Evolutionary conservation across 2,329 filamentous ascomycete species (phyloP).

Genomic region (Penicillium rolfsii): DNA sequence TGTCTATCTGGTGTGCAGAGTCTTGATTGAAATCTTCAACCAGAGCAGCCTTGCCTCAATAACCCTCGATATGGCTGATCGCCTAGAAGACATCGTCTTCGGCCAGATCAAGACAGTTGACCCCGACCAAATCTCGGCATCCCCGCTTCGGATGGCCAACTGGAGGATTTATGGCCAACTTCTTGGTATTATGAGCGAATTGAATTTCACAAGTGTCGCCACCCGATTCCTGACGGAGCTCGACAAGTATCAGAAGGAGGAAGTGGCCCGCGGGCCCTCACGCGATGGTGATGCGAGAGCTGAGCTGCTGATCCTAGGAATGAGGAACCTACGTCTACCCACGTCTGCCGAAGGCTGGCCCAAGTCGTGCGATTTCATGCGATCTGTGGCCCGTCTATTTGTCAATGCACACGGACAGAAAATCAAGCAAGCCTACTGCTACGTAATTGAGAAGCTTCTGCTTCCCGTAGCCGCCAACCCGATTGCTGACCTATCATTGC

Average conservation of each 20-base stretch:
- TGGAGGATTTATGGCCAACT: constrained; percentile 94
- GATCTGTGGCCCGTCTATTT: constrained; percentile 79
- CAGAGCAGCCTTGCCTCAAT: constrained; percentile 83
- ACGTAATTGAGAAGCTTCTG: constrained; percentile 83
- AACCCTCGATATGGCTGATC: constrained; percentile 88
- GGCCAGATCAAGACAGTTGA: constrained; percentile 90
- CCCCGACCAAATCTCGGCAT: constrained; percentile 70
- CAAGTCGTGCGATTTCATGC: constrained; percentile 86
- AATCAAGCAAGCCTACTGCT: constrained; percentile 93
- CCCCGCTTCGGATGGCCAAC: constrained; percentile 84
- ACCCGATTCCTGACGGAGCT: constrained; percentile 81
- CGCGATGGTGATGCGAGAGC: constrained; percentile 77
- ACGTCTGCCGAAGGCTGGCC: constrained; percentile 76
- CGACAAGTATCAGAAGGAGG: constrained; percentile 74
- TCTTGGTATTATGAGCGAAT: constrained; percentile 92
- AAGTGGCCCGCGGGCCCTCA: constrained; percentile 51
- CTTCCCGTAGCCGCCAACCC: constrained; percentile 84
- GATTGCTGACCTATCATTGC: constrained; percentile 73
- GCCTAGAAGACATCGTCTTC: constrained; percentile 94
- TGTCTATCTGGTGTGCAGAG: constrained; percentile 92
- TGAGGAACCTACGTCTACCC: constrained; percentile 84
- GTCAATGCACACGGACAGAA: constrained; percentile 81
- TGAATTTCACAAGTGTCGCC: constrained; percentile 84
- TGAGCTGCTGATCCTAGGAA: constrained; percentile 83
- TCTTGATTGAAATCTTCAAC: constrained; percentile 89